Base-by-base conservation (phyloP, 257 asterid species). In the Cordia subcordata region DNA sequence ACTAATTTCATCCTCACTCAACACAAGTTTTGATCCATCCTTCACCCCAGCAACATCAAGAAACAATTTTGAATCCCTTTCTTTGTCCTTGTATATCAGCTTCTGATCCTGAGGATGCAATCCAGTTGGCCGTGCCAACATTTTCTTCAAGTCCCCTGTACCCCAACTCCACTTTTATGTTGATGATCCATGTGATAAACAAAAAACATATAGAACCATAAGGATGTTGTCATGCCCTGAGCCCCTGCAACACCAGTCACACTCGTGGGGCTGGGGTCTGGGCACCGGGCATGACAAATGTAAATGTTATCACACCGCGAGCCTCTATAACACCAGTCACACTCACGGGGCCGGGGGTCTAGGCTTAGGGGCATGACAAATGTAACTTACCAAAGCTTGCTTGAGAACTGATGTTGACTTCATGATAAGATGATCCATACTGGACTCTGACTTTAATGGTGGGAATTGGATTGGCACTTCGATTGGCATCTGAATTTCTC, bases 111-210 rank as follows among this genome's bases (percentile, higher is more conserved):
- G 77, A 21, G 84, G 58, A 49, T 79, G 68, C 64, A 90, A 20
- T 49, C 97, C 95, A 4, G 91, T 90, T 55, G 53, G 44, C 45
- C 89, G 85, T 14, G 79, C 84, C 13, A 87, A 46, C 80, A 87
- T 72, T 71, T 83, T 90, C 79, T 90, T 90, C 83, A 90, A 56
- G 37, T 87, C 97, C 53, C 95, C 97, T 90, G 63, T 63, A 11
- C 20, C 44, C 32, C 22, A 44, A 20, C n/a, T 18, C 39, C n/a
- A 13, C 58, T 11, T 27, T 27, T 42, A 42, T 42, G 8, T 3
- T 10, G 47, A 39, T 10, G 14, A 42, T 42, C 47, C 15, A 42
- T 42, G 47, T 42, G 15, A 14, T 42, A 42, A 42, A 42, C 15
- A 27, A 27, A 27, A 27, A 27, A 27, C 8, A 17, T 1, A 4